These are phyloP conservation scores for Acacia concinna DNA, from an alignment of 331 rosid genomes.

Conservation along the genomic window DNA sequence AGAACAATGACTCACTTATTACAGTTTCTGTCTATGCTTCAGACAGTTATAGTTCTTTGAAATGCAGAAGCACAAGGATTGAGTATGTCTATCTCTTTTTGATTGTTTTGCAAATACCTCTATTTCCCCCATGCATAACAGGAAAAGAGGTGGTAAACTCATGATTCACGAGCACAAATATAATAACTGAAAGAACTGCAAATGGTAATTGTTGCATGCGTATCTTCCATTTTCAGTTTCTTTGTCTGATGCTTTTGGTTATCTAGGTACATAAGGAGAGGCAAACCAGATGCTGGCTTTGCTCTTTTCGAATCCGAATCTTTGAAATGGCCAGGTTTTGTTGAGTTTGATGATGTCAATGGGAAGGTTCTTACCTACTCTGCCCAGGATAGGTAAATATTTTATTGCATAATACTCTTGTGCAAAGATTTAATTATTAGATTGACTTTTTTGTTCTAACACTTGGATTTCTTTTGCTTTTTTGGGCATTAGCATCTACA, in stretches of 20 bases:
- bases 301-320: slow-evolving; percentile 96
- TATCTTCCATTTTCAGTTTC: slow-evolving; percentile 11
- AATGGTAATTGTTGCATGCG: slow-evolving; percentile 7
- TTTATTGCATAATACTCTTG: not conserved
- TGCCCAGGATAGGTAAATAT: slow-evolving; percentile 83
- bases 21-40: slow-evolving; percentile 98
- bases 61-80: slow-evolving; percentile 96
- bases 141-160: not conserved
- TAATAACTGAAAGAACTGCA: slow-evolving; percentile 11
- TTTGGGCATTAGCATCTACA: slow-evolving; percentile 67
- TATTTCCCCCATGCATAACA: not conserved
- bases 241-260: slow-evolving; percentile 28
- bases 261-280: slow-evolving; percentile 84
- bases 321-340: slow-evolving; percentile 97
- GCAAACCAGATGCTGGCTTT: slow-evolving; percentile 95
- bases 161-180: not conserved
- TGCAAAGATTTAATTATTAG: slow-evolving; percentile 26
- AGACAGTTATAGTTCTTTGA: slow-evolving; percentile 96
- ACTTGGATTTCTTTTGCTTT: not conserved
- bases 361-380: slow-evolving; percentile 97
- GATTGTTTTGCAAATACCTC: slow-evolving; percentile 10
- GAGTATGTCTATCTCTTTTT: slow-evolving; percentile 57
- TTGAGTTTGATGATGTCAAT: slow-evolving; percentile 97
- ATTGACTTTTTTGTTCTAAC: slow-evolving; percentile 33
- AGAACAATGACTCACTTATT: slow-evolving; percentile 94